These are phyloP conservation scores for Zygosaccharomyces sapae DNA, from an alignment of 1,139 yeast genomes.

Conservation along the genomic window DNA sequence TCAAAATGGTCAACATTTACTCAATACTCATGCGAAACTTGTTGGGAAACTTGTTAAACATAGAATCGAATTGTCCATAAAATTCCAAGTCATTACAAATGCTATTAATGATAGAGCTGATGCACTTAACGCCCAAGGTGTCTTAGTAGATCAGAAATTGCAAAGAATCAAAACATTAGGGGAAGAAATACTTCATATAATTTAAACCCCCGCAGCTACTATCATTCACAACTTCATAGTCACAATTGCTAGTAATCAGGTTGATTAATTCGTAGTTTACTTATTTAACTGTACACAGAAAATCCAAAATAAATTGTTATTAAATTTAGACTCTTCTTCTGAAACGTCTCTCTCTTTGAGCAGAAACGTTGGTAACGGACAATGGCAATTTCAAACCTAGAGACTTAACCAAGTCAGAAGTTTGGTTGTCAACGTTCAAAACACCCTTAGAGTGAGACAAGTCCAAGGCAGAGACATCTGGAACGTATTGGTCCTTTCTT, in stretches of 20 bases:
- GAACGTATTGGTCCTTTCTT: constrained; percentile 99
- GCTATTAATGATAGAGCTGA: constrained; percentile 40
- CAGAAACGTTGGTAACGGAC: constrained; percentile 85
- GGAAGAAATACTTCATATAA: constrained; percentile 39
- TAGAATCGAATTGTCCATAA: constrained; percentile 40
- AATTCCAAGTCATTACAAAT: constrained; percentile 37
- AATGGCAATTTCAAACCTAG: constrained; percentile 96
- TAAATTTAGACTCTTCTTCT: constrained; percentile 78
- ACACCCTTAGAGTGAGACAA: constrained; percentile 94
- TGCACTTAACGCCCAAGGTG: constrained; percentile 37
- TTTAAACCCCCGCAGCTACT: constrained; percentile 13
- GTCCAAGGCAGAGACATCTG: constrained; percentile 99
- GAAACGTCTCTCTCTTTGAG: constrained; percentile 94
- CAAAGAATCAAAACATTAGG: constrained; percentile 40
- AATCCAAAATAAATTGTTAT: constrained; percentile 21
- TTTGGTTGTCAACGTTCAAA: constrained; percentile 96
- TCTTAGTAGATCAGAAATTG: constrained; percentile 37
- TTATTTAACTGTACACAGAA: constrained; percentile 26
- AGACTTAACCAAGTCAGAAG: constrained; percentile 92
- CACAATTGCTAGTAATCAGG: constrained; percentile 7
- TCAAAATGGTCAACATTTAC: constrained; percentile 35
- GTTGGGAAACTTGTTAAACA: constrained; percentile 37
- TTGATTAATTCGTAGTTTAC: constrained; percentile 14
- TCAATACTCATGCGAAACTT: constrained; percentile 35
- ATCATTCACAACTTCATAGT: background rate